Evolutionary conservation across 805 yeast genomes (phyloP).

Genomic region (Wickerhamiella slavikovae): DNA sequence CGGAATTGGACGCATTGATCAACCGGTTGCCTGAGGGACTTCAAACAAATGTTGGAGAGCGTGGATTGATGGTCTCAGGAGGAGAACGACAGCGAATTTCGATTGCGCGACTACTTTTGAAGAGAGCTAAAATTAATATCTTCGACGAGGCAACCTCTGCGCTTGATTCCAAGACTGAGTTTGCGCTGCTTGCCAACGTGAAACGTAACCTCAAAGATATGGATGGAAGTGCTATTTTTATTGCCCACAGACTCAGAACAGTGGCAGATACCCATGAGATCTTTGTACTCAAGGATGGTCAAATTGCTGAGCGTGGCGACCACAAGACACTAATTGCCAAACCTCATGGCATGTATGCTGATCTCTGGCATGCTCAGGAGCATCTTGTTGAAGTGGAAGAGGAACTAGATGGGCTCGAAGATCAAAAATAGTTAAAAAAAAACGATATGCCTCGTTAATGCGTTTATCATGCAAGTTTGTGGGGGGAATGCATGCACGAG

Average conservation of each 20-base stretch:
- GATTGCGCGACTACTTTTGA: slow-evolving; percentile 72
- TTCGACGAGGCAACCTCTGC: slow-evolving; percentile 96
- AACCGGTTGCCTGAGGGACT: slow-evolving; percentile 63
- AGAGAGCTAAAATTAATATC: slow-evolving; percentile 73
- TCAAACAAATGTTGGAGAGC: slow-evolving; percentile 79
- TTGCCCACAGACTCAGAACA: slow-evolving; percentile 86
- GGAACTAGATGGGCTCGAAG: neutral
- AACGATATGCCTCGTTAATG: no score
- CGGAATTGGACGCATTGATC: slow-evolving; percentile 45
- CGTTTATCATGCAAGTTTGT: no score
- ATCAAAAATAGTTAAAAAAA: neutral
- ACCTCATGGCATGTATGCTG: slow-evolving; percentile 44
- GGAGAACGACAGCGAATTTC: slow-evolving; percentile 96
- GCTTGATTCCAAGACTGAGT: slow-evolving; percentile 90
- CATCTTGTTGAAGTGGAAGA: slow-evolving; percentile 25
- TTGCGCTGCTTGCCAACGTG: slow-evolving; percentile 56
- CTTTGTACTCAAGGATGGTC: slow-evolving; percentile 62
- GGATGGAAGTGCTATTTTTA: slow-evolving; percentile 58
- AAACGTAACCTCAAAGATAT: slow-evolving; percentile 37
- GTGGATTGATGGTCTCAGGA: slow-evolving; percentile 98
- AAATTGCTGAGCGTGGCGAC: slow-evolving; percentile 72
- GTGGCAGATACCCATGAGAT: slow-evolving; percentile 87
- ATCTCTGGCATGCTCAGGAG: slow-evolving; percentile 87
- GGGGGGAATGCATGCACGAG: no score
- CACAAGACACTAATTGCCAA: slow-evolving; percentile 40